These are phyloP conservation scores for Paraphaeosphaeria minitans DNA, from an alignment of 2,329 filamentous ascomycete species.

Conservation along the genomic window DNA sequence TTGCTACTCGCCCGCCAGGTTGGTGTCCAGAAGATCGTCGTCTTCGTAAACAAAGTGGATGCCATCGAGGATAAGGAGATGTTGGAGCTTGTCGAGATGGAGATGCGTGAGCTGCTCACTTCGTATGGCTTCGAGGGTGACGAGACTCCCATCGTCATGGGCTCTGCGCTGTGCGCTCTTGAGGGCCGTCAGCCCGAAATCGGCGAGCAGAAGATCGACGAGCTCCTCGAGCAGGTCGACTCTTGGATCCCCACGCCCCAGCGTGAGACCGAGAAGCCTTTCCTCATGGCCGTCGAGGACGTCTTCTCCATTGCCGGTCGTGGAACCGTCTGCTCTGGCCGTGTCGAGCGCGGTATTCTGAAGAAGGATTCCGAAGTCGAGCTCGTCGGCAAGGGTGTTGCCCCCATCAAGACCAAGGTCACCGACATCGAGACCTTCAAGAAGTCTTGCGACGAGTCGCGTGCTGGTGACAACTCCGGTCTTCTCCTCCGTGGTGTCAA, in stretches of 20 bases:
- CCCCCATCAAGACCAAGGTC: conserved; percentile 95
- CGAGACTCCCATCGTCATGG: conserved; percentile 95
- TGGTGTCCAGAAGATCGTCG: conserved; percentile 96
- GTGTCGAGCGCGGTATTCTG: conserved; percentile 92
- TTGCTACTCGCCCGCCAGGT: conserved; percentile 97
- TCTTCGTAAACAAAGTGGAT: conserved; percentile 99
- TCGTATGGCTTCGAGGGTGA: conserved; percentile 98
- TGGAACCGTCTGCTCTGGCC: conserved; percentile 94
- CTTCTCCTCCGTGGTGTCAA: conserved; percentile 94
- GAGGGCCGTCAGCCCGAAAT: conserved; percentile 87
- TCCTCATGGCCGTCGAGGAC: conserved; percentile 95
- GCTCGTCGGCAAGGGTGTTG: conserved; percentile 82
- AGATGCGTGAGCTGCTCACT: conserved; percentile 95
- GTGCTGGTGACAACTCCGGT: conserved; percentile 97
- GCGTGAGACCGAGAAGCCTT: conserved; percentile 96
- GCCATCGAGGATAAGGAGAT: conserved; percentile 97
- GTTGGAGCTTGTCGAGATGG: conserved; percentile 99
- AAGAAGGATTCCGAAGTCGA: conserved; percentile 96
- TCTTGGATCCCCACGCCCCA: conserved; percentile 94
- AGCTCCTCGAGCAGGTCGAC: conserved; percentile 88
- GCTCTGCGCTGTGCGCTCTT: conserved; percentile 92
- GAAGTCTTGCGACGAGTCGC: conserved; percentile 97
- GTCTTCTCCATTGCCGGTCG: conserved; percentile 70
- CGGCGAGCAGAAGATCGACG: conserved; percentile 84
- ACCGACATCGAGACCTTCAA: conserved; percentile 99